Percentiles rank a stretch among this genome's conserved stretches.
Conservation (phyloP, 768 basidiomycete genomes). For the Hygrocybe coccinea region DNA sequence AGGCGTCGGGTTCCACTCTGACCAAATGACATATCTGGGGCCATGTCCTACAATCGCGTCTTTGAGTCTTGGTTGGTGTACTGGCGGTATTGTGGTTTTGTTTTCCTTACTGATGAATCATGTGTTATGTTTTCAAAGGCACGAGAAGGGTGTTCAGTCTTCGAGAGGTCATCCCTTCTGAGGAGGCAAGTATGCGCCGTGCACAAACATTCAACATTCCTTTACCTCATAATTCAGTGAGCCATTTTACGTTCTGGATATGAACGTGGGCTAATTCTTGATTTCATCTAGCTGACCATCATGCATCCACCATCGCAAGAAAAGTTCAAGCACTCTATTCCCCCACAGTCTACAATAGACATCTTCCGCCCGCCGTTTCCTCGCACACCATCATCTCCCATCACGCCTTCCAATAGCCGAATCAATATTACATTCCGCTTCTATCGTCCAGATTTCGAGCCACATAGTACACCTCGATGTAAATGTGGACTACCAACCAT, state of each 20-base stretch:
- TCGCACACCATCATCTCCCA: conserved; percentile 20
- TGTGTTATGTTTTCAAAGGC: conserved; percentile 41
- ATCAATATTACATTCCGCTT: conserved; percentile 88
- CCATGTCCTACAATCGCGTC: conserved; percentile 85
- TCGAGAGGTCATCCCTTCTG: conserved; percentile 68
- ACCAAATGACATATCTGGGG: conserved; percentile 75
- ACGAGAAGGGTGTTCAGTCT: conserved; percentile 67
- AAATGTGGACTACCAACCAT: conserved; percentile 69
- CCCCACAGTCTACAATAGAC: conserved; percentile 66
- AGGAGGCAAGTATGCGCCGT: conserved; percentile 50
- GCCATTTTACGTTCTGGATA: conserved; percentile 16
- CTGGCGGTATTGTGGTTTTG: not conserved
- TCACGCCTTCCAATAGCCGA: conserved; percentile 57
- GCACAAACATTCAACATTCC: conserved; percentile 76
- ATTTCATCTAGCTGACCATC: conserved; percentile 55
- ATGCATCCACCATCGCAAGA: conserved; percentile 88
- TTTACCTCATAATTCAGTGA: conserved; percentile 71
- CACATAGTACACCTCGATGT: conserved; percentile 62
- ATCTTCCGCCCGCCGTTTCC: conserved; percentile 61
- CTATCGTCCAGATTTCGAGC: conserved; percentile 75
- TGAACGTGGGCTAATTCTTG: not conserved
- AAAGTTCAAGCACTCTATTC: conserved; percentile 73
- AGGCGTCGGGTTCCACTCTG: conserved; percentile 77
- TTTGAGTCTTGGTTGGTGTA: conserved; percentile 61
- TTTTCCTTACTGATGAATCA: not conserved